These are phyloP conservation scores for Pseudoperonospora humuli DNA, from an alignment of 352 stramenopile genomes.

Conservation along the genomic window DNA sequence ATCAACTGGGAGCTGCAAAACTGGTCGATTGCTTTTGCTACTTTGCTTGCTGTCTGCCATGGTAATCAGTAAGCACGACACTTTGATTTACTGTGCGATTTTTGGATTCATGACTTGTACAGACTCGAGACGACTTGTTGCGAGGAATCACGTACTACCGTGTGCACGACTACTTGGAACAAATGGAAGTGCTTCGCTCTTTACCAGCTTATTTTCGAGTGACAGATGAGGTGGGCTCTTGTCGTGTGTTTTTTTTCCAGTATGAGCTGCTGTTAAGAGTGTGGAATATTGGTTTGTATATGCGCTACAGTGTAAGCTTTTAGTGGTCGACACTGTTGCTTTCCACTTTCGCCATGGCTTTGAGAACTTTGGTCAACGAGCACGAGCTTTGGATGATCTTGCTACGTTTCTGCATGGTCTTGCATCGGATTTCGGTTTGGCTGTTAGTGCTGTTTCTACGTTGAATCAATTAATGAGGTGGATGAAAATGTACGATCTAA, in stretches of 20 bases:
- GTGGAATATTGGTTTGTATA: too few relatives aligned
- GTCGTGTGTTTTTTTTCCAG: neutral
- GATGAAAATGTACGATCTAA: neutral
- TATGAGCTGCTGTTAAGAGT: too few relatives aligned
- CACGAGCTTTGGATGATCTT: slow-evolving; percentile 61
- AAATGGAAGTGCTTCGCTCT: slow-evolving; percentile 80
- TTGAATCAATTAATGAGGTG: neutral
- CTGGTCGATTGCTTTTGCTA: slow-evolving; percentile 19
- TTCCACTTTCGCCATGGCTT: slow-evolving; percentile 91
- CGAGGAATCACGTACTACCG: slow-evolving; percentile 67
- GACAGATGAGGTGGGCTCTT: slow-evolving; percentile 23
- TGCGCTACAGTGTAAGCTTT: slow-evolving; percentile 54
- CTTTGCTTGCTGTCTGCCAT: neutral
- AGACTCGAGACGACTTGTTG: slow-evolving; percentile 78
- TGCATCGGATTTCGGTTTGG: slow-evolving; percentile 43
- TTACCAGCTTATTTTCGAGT: slow-evolving; percentile 49
- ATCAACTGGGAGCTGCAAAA: slow-evolving; percentile 13
- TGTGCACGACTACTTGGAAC: slow-evolving; percentile 84
- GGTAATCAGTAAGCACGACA: neutral
- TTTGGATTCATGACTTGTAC: slow-evolving; percentile 1
- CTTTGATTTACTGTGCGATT: neutral
- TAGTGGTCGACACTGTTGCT: slow-evolving; percentile 91
- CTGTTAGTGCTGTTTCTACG: slow-evolving; percentile 23
- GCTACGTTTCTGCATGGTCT: slow-evolving; percentile 61
- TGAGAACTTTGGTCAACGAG: slow-evolving; percentile 59